A percentile compares a stretch with the other conserved stretches of the same genome.
phyloP scores from a whole-genome alignment of 495 filamentous ascomycete species.

The Penicillium diatomitis region DNA sequence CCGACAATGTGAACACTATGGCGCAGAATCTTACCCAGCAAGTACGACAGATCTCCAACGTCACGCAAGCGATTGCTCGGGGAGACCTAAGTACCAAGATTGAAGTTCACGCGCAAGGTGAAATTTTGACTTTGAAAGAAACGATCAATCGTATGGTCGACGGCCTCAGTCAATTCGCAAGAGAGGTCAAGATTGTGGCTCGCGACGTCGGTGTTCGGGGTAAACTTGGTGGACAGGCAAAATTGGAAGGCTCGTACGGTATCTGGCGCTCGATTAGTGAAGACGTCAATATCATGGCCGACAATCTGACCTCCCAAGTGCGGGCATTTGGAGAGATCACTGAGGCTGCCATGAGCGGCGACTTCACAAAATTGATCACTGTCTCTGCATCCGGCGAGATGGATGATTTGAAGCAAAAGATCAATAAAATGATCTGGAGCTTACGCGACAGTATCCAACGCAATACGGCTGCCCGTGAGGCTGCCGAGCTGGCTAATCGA shows the following conservation, averaged over 20 bases:
- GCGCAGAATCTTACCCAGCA: constrained; percentile 90
- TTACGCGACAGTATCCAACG: constrained; percentile 51
- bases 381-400: constrained; percentile 92
- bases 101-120: constrained; percentile 78
- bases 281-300: constrained; percentile 71
- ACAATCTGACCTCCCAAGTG: constrained; percentile 86
- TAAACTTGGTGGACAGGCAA: constrained; percentile 79
- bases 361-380: constrained; percentile 84
- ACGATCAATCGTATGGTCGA: constrained; percentile 98
- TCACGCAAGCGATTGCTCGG: constrained; percentile 82
- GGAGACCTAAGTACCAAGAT: constrained; percentile 88
- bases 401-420: constrained; percentile 91
- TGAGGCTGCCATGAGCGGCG: constrained; percentile 77
- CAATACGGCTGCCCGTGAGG: constrained; percentile 35
- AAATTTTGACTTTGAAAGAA: constrained; percentile 80
- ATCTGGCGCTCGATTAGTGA: constrained; percentile 93
- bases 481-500: constrained; percentile 49
- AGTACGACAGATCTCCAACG: constrained; percentile 87
- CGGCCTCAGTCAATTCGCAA: constrained; percentile 80
- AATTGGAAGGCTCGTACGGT: constrained; percentile 83
- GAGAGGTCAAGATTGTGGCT: constrained; percentile 87
- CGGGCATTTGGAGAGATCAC: constrained; percentile 87
- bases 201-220: constrained; percentile 90
- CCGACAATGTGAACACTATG: constrained; percentile 92
- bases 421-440: constrained; percentile 91